phyloP scores from a whole-genome alignment of 331 rosid genomes.

The Acacia concinna region DNA sequence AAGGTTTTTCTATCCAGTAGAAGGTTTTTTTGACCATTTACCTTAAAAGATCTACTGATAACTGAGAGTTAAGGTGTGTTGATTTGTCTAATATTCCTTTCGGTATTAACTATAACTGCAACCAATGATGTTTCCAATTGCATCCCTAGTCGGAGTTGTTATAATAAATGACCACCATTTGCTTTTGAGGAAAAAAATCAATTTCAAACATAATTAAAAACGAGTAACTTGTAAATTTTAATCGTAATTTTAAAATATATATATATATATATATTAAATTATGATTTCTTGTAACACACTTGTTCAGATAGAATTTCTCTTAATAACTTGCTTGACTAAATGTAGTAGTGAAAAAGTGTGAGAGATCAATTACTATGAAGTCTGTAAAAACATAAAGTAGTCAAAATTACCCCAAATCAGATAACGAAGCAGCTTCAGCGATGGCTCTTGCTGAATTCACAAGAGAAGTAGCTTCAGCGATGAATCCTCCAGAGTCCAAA shows the following conservation, averaged over 20 bases:
- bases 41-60: background rate
- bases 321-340: background rate
- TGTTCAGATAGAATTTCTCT: background rate
- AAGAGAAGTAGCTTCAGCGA: background rate
- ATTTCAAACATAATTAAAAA: too few species aligned
- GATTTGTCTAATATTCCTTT: background rate
- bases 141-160: background rate
- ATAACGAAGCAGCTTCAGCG: background rate
- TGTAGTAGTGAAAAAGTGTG: background rate
- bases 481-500: background rate
- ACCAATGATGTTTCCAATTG: background rate
- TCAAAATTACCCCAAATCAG: background rate
- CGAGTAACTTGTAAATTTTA: background rate
- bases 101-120: background rate
- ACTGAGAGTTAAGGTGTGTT: background rate
- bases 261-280: background rate
- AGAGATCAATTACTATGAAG: background rate
- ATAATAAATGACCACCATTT: too few species aligned
- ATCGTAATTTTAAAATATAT: background rate
- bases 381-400: background rate
- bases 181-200: too few species aligned
- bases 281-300: background rate
- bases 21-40: background rate
- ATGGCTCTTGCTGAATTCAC: background rate
- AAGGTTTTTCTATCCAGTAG: background rate